Base-by-base conservation (phyloP, 1,284 basidiomycete genomes). In the Irpex rosettiformis region DNA sequence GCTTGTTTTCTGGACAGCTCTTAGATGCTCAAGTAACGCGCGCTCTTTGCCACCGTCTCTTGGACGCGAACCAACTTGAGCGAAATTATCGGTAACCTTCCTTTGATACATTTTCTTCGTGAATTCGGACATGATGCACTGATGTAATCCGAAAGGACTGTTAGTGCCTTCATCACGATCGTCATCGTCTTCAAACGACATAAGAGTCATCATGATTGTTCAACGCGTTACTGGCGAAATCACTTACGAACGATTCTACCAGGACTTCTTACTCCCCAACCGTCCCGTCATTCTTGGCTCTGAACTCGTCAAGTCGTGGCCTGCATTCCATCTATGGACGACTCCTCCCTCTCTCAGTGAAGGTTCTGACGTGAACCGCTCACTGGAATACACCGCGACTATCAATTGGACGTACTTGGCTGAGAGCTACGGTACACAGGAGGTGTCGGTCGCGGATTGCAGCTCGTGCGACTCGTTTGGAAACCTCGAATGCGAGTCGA, bases 361-460 rank as follows among this genome's bases (percentile, higher is more conserved):
- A 53, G 30, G 7, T 22, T 16, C n/a, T 6, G 30, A 3, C 13
- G 21, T 7, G 33, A 16, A 37, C 16, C 16, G 10, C 8, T 21
- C 21, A 58, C 57, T 55, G 33, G 16, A 3, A 18, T 24, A 21
- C 3, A 28, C 22, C 1, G 8, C 24, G 7, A 28, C 52, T 18
- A 69, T 70, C 4, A 43, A 70, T 51, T 71, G 66, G 70, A 56
- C 57, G 3, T 62, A 63, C 30, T 61, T 72, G 4, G 45, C 55
- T 8, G 33, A 59, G 1, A 51, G 52, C 3, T 71, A 69, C 43
- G 70, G 70, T 3, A 25, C 61, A 5, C 54, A 57, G 18, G 56
- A 61, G 5, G 67, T 72, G 13, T 65, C 64, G 3, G 68, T 69
- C 7, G 68, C 70, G 3, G 65, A 72, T 55, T 72, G 70, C 56